Percentiles rank a stretch among this genome's conserved stretches.
Conservation (phyloP, 208 protist species). For the Trypanosoma brucei region DNA sequence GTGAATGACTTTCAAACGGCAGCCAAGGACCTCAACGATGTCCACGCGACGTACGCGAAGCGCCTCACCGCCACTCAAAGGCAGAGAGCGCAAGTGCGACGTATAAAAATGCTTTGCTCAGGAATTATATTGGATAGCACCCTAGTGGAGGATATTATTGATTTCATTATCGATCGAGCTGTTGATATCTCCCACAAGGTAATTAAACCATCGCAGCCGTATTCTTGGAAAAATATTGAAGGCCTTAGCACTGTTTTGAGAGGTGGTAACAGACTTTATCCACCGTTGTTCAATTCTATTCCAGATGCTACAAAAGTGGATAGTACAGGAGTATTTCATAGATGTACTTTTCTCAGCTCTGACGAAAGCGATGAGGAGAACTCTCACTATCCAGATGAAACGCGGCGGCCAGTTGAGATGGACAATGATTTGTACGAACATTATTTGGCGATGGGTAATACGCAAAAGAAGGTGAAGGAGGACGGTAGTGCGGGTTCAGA, state of each 20-base stretch:
- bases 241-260: conserved; percentile 60
- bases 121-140: conserved; percentile 64
- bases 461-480: neutral
- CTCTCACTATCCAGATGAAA: conserved; percentile 67
- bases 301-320: conserved; percentile 4
- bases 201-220: conserved; percentile 25
- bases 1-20: conserved; percentile 63
- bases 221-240: conserved; percentile 78
- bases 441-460: neutral
- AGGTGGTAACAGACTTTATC: conserved; percentile 54
- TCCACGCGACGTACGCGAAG: conserved; percentile 62
- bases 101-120: conserved; percentile 75
- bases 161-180: conserved; percentile 74
- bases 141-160: conserved; percentile 71
- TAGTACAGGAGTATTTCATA: conserved; percentile 37
- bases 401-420: conserved; percentile 21
- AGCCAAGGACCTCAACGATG: conserved; percentile 40
- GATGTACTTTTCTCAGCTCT: conserved; percentile 76
- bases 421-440: neutral
- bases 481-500: no score
- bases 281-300: conserved; percentile 48
- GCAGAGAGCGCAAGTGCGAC: conserved; percentile 59
- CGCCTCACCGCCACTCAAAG: conserved; percentile 53
- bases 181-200: conserved; percentile 68
- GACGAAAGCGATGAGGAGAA: conserved; percentile 82